Evolutionary conservation across 2,329 filamentous ascomycete species (phyloP), one percentile per base, ranked within the genome.

Genomic region (Alternaria gansuensis): DNA sequence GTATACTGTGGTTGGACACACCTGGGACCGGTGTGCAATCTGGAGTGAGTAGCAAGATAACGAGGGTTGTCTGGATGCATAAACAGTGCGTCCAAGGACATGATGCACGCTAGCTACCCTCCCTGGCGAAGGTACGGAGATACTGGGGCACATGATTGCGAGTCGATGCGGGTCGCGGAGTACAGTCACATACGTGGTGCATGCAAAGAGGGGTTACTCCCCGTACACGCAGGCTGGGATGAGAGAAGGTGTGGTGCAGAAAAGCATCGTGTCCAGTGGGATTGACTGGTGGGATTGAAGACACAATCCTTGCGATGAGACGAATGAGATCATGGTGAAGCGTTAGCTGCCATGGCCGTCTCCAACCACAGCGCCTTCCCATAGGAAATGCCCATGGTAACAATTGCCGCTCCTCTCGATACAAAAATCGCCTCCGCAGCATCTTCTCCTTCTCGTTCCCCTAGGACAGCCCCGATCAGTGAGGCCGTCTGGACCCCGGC

Each of bases 131-230:
- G 45, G 37, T 59, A 51, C 43, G 41, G 43, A 54, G 51, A 29
- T 49, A 52, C 46, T 23, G 46, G 24, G 24, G 50, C 67, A 70
- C 63, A 68, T 70, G 66, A 72, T 62, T 48, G 55, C 11, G 23
- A 21, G 21, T 43, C 8, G 55, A 66, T 67, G 68, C 62, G 64
- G 63, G 60, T 29, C 11, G 41, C 48, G 41, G 24, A 49, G 31
- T 43, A 51, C 33, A 37, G 54, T 62, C 59, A 64, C 57, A 59
- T 44, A 24, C 36, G 37, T 53, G 57, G 52, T 54, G 59, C 61
- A 60, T 48, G 54, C 49, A 51, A 57, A 55, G 61, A 59, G 57
- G 51, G 45, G 52, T 45, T 51, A 52, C 45, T 24, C 51, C 26
- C 43, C 43, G 53, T 50, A 29, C 58, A 46, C 51, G 63, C 63